A percentile compares a stretch with the other conserved stretches of the same genome.
Evolutionary conservation across 306 rosid species (phyloP).

Genomic region (Gleditsia sinensis): DNA sequence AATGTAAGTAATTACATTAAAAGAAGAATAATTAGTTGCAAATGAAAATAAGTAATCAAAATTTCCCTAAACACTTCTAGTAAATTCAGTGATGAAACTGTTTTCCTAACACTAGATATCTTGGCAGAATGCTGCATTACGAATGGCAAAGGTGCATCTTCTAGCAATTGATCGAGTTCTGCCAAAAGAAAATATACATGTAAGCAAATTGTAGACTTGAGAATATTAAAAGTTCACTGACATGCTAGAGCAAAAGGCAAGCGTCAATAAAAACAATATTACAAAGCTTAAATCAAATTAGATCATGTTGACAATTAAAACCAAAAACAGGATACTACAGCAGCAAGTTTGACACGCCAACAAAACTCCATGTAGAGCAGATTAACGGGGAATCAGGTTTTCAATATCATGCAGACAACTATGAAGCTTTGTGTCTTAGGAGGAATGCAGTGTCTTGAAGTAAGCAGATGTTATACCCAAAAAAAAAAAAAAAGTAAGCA

Average conservation of each 20-base stretch:
- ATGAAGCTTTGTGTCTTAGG: background rate
- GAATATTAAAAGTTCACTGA: slow-evolving; percentile 5
- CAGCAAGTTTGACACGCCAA: slow-evolving; percentile 33
- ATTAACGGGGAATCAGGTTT: slow-evolving; percentile 3
- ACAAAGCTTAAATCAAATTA: slow-evolving; percentile 14
- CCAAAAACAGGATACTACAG: slow-evolving; percentile 7
- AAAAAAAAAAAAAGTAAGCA: too few relatives aligned
- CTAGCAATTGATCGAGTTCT: slow-evolving; percentile 82
- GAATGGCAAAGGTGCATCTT: slow-evolving; percentile 80
- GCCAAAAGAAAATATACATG: slow-evolving; percentile 37
- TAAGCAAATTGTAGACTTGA: slow-evolving; percentile 25
- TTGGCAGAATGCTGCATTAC: slow-evolving; percentile 77
- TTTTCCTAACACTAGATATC: slow-evolving; percentile 66
- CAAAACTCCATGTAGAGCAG: slow-evolving; percentile 8
- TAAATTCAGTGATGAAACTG: slow-evolving; percentile 71
- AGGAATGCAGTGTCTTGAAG: background rate
- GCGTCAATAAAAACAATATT: slow-evolving; percentile 22
- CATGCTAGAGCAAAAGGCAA: slow-evolving; percentile 13
- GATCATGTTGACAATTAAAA: slow-evolving; percentile 22
- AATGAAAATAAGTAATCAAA: too few relatives aligned
- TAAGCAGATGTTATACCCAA: too few relatives aligned
- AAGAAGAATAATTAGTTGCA: too few relatives aligned
- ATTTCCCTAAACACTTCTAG: too few relatives aligned
- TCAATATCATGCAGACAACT: slow-evolving; percentile 4
- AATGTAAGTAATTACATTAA: too few relatives aligned